A percentile compares a stretch with the other conserved stretches of the same genome.
Conservation (phyloP, 805 yeast species). For the Zygosaccharomyces pseudorouxii region DNA sequence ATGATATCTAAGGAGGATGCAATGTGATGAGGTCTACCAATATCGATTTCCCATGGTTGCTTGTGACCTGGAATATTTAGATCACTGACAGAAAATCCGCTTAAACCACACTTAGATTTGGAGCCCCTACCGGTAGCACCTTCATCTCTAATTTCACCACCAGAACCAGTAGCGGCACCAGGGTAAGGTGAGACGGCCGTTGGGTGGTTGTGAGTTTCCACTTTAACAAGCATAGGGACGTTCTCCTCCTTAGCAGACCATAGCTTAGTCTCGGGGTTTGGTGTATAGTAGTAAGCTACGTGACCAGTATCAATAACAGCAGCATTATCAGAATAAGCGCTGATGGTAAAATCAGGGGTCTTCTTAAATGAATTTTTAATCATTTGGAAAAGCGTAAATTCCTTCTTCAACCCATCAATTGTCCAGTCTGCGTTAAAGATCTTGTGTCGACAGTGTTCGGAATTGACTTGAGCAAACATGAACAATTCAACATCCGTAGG, state of each 20-base stretch:
- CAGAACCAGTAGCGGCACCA: slow-evolving; percentile 99
- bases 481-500: slow-evolving; percentile 97
- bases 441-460: slow-evolving; percentile 99
- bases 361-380: slow-evolving; percentile 86
- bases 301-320: slow-evolving; percentile 67
- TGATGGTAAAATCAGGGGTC: slow-evolving; percentile 75
- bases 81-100: slow-evolving; percentile 92
- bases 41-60: slow-evolving; percentile 93
- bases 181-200: slow-evolving; percentile 99
- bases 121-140: slow-evolving; percentile 99
- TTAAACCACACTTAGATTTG: slow-evolving; percentile 90
- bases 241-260: slow-evolving; percentile 74
- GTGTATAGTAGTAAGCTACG: slow-evolving; percentile 71
- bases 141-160: slow-evolving; percentile 99
- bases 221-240: slow-evolving; percentile 88
- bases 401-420: slow-evolving; percentile 75
- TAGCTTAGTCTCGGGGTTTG: slow-evolving; percentile 62
- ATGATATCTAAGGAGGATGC: slow-evolving; percentile 90
- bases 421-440: slow-evolving; percentile 98
- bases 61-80: slow-evolving; percentile 74
- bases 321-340: slow-evolving; percentile 97
- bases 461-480: slow-evolving; percentile 99
- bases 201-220: slow-evolving; percentile 98
- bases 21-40: slow-evolving; percentile 90
- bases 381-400: slow-evolving; percentile 82